Evolutionary conservation across 139 green algal species (phyloP), one percentile per base, ranked within the genome.

Genomic region (Mychonastes homosphaera): DNA sequence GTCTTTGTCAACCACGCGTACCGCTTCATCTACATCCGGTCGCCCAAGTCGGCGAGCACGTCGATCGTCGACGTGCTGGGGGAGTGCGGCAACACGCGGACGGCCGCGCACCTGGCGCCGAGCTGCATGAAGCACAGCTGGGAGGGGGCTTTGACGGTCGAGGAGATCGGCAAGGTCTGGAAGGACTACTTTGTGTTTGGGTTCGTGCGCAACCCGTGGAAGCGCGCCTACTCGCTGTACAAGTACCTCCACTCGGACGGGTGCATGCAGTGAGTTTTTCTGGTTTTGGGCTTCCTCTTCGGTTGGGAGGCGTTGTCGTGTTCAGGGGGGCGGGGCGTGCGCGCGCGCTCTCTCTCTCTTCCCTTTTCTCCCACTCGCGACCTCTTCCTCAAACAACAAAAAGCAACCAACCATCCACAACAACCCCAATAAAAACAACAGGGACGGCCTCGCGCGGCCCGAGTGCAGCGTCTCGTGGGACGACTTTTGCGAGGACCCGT

Each of bases 101-200:
- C 58, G 28, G 53, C 35, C 21, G 57, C 51, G n/a, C 24, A 48
- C 29, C 46, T 58, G 24, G 46, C 50, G 29, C 54, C 55, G 29
- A 62, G 33, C 39, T 74, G 48, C 58, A 62, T 64, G 52, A 40
- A 64, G 16, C 54, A 43, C 43, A 64, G 12, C 24, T n/a, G n/a
- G n/a, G n/a, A n/a, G n/a, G n/a, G n/a, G n/a, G n/a, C n/a, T n/a
- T n/a, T n/a, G n/a, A n/a, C 39, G 12, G 46, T 41, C 8, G 36
- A 56, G 15, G 27, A 56, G 15, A 19, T 73, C 36, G 29, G 32
- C 34, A 7, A 55, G 26, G 60, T 52, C 30, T 74, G 66, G 66
- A 70, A 65, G 46, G 66, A 69, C 34, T 74, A 74, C 47, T 74
- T 74, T 63, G 66, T 74, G 21, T 74, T 74, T 63, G 66, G 66